Evolutionary conservation across 306 rosid species (phyloP).

Genomic region (apple (Malus domestica)): DNA sequence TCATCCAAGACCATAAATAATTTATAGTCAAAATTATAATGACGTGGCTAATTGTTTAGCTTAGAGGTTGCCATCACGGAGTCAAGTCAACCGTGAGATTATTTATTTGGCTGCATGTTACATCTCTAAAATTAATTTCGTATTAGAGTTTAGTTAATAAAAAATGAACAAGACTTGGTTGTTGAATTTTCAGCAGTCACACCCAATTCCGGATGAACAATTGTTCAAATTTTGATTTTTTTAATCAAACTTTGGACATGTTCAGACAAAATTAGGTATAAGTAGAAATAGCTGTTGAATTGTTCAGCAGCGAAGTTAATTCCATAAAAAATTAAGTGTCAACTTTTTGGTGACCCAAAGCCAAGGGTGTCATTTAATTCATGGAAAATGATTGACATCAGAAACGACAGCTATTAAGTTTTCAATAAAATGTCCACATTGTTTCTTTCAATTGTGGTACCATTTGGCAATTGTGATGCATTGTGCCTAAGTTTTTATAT

Average conservation of each 20-base stretch:
- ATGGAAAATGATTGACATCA: slow-evolving; percentile 10
- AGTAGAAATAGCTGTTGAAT: accelerated
- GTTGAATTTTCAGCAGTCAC: too few species aligned
- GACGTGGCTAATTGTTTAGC: not conserved
- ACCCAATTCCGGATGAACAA: too few species aligned
- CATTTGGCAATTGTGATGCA: not conserved
- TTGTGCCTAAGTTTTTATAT: not conserved
- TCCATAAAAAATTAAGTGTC: not conserved
- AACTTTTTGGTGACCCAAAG: not conserved
- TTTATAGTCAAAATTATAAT: not conserved
- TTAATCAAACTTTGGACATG: too few species aligned
- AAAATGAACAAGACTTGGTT: too few species aligned
- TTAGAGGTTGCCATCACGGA: not conserved
- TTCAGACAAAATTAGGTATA: too few species aligned
- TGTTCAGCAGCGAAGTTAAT: too few species aligned
- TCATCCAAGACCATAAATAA: not conserved
- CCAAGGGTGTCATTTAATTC: not conserved
- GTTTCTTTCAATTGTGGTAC: not conserved
- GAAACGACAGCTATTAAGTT: not conserved
- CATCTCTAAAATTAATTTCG: not conserved
- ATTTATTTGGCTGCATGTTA: not conserved
- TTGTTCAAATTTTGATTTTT: too few species aligned
- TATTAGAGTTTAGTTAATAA: not conserved
- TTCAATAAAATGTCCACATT: not conserved
- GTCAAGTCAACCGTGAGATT: not conserved